A percentile compares a stretch with the other conserved stretches of the same genome.
These are phyloP conservation scores for Ceratobasidium sp. DNA, from an alignment of 1,284 basidiomycete genomes.

Conservation along the genomic window DNA sequence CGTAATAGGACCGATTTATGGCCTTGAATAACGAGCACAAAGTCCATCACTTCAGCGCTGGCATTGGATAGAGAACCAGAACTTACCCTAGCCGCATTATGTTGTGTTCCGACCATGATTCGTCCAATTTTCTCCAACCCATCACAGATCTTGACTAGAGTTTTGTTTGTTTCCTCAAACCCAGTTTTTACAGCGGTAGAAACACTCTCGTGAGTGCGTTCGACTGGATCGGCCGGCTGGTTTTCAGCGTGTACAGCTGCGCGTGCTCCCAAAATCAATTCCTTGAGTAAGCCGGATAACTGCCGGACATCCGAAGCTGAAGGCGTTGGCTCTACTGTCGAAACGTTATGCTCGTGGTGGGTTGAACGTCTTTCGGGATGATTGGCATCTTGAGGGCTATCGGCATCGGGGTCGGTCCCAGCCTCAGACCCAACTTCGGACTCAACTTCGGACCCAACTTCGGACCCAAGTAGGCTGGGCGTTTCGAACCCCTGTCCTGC, in stretches of 20 bases:
- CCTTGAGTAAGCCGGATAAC: no score
- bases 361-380: no score
- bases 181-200: not conserved
- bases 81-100: slow-evolving; percentile 3
- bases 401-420: no score
- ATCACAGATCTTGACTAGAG: not conserved
- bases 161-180: not conserved
- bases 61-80: not conserved
- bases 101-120: slow-evolving; percentile 17
- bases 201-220: not conserved
- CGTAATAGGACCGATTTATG: not conserved
- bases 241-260: not conserved
- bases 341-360: no score
- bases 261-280: not conserved
- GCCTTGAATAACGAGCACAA: not conserved
- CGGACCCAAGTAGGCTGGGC: not conserved
- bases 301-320: no score
- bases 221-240: not conserved
- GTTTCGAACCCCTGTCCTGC: not conserved
- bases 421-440: no score
- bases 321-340: no score
- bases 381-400: no score
- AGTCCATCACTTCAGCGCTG: not conserved
- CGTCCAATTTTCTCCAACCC: slow-evolving; percentile 2
- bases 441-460: not conserved